A percentile compares a stretch with the other conserved stretches of the same genome.
Evolutionary conservation across 805 yeast genomes (phyloP).

Genomic region (Wickerhamiella sergipiensis): DNA sequence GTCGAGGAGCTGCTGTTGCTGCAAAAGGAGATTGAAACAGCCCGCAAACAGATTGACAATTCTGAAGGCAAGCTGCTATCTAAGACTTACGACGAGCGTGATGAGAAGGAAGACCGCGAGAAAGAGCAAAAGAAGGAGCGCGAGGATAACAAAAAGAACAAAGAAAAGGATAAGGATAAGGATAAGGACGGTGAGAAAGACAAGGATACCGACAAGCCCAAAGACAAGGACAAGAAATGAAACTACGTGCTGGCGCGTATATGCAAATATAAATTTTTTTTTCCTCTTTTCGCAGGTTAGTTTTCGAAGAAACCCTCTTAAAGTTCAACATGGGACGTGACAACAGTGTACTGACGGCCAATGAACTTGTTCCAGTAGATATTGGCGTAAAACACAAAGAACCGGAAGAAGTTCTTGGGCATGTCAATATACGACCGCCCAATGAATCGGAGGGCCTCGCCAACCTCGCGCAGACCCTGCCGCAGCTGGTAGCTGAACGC

Average conservation of each 20-base stretch:
- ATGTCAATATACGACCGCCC: constrained; percentile 50
- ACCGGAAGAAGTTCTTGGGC: constrained; percentile 47
- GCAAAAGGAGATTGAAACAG: constrained; percentile 49
- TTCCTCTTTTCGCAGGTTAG: not conserved
- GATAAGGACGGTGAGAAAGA: constrained; percentile 12
- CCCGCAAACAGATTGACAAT: constrained; percentile 54
- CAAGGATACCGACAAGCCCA: constrained; percentile 20
- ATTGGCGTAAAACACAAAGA: constrained; percentile 35
- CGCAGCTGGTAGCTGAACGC: constrained; percentile 32
- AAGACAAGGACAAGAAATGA: not conserved
- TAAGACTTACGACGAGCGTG: constrained; percentile 19
- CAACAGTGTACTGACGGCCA: constrained; percentile 27
- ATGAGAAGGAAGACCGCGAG: constrained; percentile 7
- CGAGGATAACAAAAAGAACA: constrained; percentile 6
- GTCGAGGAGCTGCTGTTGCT: constrained; percentile 47
- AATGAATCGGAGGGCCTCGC: constrained; percentile 51
- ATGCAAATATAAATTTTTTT: not conserved
- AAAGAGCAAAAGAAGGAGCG: constrained; percentile 18
- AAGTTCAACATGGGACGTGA: constrained; percentile 4
- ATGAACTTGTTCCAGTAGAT: constrained; percentile 62
- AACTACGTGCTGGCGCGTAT: not conserved
- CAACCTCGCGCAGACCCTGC: constrained; percentile 38
- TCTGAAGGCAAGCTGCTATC: constrained; percentile 35
- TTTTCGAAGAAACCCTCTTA: not conserved
- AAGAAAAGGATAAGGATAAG: constrained; percentile 18